Evolutionary conservation across 371 early-diverging fungal species (phyloP).

Genomic region (Dichotomocladium elegans): DNA sequence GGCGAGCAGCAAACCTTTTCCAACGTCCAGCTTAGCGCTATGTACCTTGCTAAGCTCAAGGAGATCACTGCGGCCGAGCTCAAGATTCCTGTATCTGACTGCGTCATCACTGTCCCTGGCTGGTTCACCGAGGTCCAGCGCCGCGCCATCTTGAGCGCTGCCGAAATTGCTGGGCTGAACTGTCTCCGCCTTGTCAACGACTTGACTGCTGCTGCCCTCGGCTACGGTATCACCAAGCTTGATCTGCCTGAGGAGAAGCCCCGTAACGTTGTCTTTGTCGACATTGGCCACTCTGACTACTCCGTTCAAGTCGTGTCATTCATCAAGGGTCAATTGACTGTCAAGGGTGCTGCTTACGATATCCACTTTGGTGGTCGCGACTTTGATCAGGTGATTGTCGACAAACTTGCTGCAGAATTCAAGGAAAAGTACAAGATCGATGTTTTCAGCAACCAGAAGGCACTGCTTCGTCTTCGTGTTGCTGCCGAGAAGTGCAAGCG

Average conservation of each 20-base stretch:
- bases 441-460: slow-evolving; percentile 86
- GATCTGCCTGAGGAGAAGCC: slow-evolving; percentile 96
- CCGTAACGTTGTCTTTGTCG: slow-evolving; percentile 89
- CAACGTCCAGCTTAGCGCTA: slow-evolving; percentile 86
- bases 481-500: slow-evolving; percentile 96
- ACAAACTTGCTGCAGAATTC: slow-evolving; percentile 84
- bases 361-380: slow-evolving; percentile 93
- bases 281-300: slow-evolving; percentile 92
- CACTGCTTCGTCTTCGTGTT: slow-evolving; percentile 85
- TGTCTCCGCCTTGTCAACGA: slow-evolving; percentile 92
- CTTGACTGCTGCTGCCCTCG: slow-evolving; percentile 90
- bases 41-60: slow-evolving; percentile 92
- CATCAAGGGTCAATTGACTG: slow-evolving; percentile 91
- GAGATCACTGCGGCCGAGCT: slow-evolving; percentile 85
- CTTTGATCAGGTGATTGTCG: slow-evolving; percentile 87
- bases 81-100: slow-evolving; percentile 84
- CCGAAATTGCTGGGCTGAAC: slow-evolving; percentile 92
- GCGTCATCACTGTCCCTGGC: slow-evolving; percentile 91
- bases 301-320: slow-evolving; percentile 89
- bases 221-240: slow-evolving; percentile 96
- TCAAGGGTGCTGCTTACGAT: slow-evolving; percentile 89
- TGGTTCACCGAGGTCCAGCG: slow-evolving; percentile 96
- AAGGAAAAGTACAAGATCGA: slow-evolving; percentile 94
- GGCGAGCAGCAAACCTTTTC: slow-evolving; percentile 77
- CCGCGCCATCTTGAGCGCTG: slow-evolving; percentile 84